Evolutionary conservation across 2,329 filamentous ascomycete species (phyloP).

Genomic region (Aspergillus sp.): DNA sequence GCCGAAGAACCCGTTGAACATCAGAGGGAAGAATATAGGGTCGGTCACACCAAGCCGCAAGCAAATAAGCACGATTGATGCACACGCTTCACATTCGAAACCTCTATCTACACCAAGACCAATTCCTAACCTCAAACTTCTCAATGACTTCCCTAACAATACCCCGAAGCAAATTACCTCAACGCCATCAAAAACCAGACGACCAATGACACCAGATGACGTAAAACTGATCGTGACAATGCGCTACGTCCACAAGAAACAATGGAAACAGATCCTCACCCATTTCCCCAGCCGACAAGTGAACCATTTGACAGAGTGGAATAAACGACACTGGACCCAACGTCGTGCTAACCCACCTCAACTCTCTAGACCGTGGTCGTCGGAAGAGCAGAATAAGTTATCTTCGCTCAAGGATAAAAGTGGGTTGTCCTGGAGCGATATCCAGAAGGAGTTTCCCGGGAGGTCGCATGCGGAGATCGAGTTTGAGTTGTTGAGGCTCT

Average conservation of each 20-base stretch:
- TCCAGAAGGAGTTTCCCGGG: conserved; percentile 21
- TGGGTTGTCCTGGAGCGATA: conserved; percentile 25
- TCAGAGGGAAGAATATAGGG: conserved; percentile 15
- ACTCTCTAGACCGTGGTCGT: conserved; percentile 24
- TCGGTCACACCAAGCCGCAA: conserved; percentile 3
- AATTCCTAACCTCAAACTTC: not conserved
- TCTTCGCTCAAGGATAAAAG: conserved; percentile 17
- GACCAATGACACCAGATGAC: conserved; percentile 25
- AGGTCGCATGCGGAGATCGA: conserved; percentile 27
- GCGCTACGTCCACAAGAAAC: conserved; percentile 20
- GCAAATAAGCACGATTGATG: conserved; percentile 1
- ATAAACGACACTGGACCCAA: conserved; percentile 23
- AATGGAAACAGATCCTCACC: conserved; percentile 25
- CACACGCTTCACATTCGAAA: not conserved
- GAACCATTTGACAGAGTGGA: conserved; percentile 19
- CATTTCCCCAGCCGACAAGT: conserved; percentile 20
- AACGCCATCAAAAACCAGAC: conserved; percentile 14
- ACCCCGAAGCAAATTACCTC: not conserved
- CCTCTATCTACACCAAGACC: conserved; percentile 4
- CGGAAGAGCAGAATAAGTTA: conserved; percentile 20
- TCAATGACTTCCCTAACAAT: not conserved
- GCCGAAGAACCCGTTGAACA: conserved; percentile 15
- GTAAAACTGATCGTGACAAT: conserved; percentile 24
- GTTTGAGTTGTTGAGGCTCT: conserved; percentile 27
- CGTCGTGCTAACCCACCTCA: conserved; percentile 19